These are phyloP conservation scores for Stereocaulon alpinum DNA, from an alignment of 495 filamentous ascomycete species.

Conservation along the genomic window DNA sequence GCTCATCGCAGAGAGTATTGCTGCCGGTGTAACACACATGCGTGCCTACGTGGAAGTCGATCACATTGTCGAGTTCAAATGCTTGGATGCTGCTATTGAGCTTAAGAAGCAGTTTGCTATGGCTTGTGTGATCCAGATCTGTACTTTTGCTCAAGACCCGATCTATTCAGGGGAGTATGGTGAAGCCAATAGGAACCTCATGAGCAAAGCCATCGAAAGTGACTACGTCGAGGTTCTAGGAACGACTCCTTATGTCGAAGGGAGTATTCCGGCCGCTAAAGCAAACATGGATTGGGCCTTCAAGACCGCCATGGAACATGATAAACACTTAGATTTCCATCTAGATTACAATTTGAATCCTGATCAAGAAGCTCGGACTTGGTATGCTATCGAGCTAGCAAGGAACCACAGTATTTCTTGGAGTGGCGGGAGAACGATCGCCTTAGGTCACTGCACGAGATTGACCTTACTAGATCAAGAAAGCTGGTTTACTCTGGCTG, in stretches of 20 bases:
- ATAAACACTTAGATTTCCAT: constrained; percentile 61
- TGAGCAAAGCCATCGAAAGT: constrained; percentile 36
- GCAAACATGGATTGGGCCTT: constrained; percentile 57
- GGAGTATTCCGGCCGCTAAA: constrained; percentile 35
- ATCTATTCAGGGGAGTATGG: constrained; percentile 48
- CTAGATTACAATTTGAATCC: constrained; percentile 58
- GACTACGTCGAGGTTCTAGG: constrained; percentile 52
- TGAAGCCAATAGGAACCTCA: constrained; percentile 34
- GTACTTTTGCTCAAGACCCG: constrained; percentile 62
- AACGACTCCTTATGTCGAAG: constrained; percentile 63
- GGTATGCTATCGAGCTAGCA: constrained; percentile 38
- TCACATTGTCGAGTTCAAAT: constrained; percentile 45
- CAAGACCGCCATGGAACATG: constrained; percentile 33
- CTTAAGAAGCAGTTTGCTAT: constrained; percentile 48
- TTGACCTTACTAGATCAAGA: constrained; percentile 44
- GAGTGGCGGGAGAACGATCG: constrained; percentile 37
- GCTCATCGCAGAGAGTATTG: constrained; percentile 57
- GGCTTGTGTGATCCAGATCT: constrained; percentile 55
- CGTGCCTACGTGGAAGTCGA: constrained; percentile 69
- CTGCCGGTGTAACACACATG: constrained; percentile 59
- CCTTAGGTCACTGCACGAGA: constrained; percentile 61
- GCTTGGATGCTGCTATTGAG: constrained; percentile 46
- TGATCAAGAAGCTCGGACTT: constrained; percentile 37
- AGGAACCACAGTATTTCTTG: background rate
- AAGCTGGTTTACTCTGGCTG: constrained; percentile 40